These are phyloP conservation scores for Phytophthora macrochlamydospora DNA, from an alignment of 352 stramenopile genomes.

Conservation along the genomic window DNA sequence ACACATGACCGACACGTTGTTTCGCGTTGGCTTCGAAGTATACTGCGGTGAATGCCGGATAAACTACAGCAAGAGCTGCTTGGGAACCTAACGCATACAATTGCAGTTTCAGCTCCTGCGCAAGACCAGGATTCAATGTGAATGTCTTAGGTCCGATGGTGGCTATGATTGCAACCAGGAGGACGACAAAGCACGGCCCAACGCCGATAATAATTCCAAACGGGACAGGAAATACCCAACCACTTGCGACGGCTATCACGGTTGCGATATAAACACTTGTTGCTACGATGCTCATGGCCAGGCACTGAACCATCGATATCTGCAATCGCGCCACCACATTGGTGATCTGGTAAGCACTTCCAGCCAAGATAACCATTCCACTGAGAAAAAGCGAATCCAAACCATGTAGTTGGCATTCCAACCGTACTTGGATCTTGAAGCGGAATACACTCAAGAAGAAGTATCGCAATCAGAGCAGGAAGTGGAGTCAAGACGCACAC, in stretches of 20 bases:
- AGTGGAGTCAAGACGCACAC: constrained; percentile 26
- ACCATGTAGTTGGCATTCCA: constrained; percentile 32
- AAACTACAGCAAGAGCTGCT: constrained; percentile 20
- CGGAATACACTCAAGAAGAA: constrained; percentile 24
- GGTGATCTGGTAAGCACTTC: constrained; percentile 8
- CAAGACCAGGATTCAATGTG: constrained; percentile 1
- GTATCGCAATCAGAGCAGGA: constrained; percentile 5
- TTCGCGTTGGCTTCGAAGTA: constrained; percentile 6
- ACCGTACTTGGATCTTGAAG: constrained; percentile 10
- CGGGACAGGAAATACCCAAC: constrained; percentile 45
- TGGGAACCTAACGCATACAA: constrained; percentile 15
- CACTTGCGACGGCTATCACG: constrained; percentile 17
- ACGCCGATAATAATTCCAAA: constrained; percentile 32
- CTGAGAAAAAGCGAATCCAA: constrained; percentile 24
- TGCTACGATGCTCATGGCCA: constrained; percentile 2
- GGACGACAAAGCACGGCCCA: constrained; percentile 12
- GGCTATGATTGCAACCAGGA: constrained; percentile 11
- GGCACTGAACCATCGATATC: constrained; percentile 6
- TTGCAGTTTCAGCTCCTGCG: constrained; percentile 10
- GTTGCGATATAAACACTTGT: constrained; percentile 21
- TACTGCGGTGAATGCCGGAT: constrained; percentile 20
- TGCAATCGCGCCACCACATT: constrained; percentile 13
- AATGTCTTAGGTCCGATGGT: constrained; percentile 17
- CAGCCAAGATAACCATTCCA: constrained; percentile 6
- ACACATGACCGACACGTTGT: constrained; percentile 11